Evolutionary conservation across 495 filamentous ascomycete species (phyloP).

Genomic region (Aspergillus indologenus): DNA sequence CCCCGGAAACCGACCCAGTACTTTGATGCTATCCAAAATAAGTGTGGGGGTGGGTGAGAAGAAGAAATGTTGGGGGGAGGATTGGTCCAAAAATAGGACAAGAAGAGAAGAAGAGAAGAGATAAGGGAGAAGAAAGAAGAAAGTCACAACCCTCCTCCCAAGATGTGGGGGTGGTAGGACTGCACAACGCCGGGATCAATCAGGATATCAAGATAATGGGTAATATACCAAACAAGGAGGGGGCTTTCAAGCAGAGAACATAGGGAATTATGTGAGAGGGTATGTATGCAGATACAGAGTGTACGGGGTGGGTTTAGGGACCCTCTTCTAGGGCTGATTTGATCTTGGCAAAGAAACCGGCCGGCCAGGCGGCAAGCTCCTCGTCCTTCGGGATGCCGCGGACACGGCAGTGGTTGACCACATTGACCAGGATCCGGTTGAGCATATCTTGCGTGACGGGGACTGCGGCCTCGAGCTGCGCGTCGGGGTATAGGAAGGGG

Average conservation of each 20-base stretch:
- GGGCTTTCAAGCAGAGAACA: constrained; percentile 12
- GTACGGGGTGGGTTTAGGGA: constrained; percentile 19
- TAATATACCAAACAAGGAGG: constrained; percentile 1
- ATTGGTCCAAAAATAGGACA: constrained; percentile 17
- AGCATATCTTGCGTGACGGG: constrained; percentile 76
- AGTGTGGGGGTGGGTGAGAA: constrained; percentile 2
- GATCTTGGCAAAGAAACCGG: constrained; percentile 61
- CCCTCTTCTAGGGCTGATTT: constrained; percentile 59
- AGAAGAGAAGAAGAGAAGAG: constrained; percentile 8
- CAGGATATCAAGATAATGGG: constrained; percentile 15
- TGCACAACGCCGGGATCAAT: constrained; percentile 2
- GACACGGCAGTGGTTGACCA: constrained; percentile 69
- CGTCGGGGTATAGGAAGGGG: constrained; percentile 78
- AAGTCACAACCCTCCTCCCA: too few species aligned
- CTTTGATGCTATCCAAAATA: background rate
- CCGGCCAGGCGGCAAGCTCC: constrained; percentile 70
- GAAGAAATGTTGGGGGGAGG: background rate
- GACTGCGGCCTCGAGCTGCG: constrained; percentile 57
- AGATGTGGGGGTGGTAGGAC: background rate
- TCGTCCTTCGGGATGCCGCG: constrained; percentile 64
- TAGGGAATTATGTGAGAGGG: constrained; percentile 16
- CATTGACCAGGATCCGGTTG: constrained; percentile 69
- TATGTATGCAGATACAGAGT: too few species aligned
- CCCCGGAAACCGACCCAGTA: background rate
- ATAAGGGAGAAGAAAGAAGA: background rate